Percentiles rank a stretch among this genome's conserved stretches.
Conservation (phyloP, 768 basidiomycete species). For the Pulveroboletus sp. region DNA sequence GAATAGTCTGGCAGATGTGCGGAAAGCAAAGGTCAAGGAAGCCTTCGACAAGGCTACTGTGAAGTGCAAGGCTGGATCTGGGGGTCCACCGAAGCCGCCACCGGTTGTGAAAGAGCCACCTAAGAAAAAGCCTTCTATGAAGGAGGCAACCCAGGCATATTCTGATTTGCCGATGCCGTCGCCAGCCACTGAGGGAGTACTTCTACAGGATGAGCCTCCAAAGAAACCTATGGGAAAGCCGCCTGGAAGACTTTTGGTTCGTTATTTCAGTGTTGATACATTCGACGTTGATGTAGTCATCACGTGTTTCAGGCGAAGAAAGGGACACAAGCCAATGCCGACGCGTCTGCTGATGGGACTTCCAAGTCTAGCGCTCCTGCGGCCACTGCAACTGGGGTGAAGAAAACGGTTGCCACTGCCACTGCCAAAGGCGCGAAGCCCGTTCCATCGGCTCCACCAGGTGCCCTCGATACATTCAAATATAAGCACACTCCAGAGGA, state of each 20-base stretch:
- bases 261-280: background rate
- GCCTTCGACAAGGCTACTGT: slow-evolving; percentile 90
- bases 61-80: slow-evolving; percentile 70
- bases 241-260: slow-evolving; percentile 43
- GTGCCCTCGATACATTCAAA: slow-evolving; percentile 78
- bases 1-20: slow-evolving; percentile 79
- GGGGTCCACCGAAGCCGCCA: slow-evolving; percentile 42
- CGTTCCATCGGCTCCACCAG: slow-evolving; percentile 43
- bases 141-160: slow-evolving; percentile 18
- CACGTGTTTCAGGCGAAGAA: slow-evolving; percentile 48
- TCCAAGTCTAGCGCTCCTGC: slow-evolving; percentile 26
- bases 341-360: slow-evolving; percentile 10
- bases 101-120: slow-evolving; percentile 30
- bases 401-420: slow-evolving; percentile 41
- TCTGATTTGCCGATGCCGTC: slow-evolving; percentile 19
- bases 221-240: slow-evolving; percentile 50
- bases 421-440: slow-evolving; percentile 45
- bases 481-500: slow-evolving; percentile 90
- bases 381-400: slow-evolving; percentile 31
- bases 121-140: slow-evolving; percentile 36
- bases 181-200: slow-evolving; percentile 7
- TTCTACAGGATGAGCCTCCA: slow-evolving; percentile 30
- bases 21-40: slow-evolving; percentile 91
- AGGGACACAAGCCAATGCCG: slow-evolving; percentile 32
- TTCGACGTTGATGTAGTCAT: slow-evolving; percentile 1